These are phyloP conservation scores for Boehmeria nivea DNA, from an alignment of 306 rosid genomes.

Conservation along the genomic window DNA sequence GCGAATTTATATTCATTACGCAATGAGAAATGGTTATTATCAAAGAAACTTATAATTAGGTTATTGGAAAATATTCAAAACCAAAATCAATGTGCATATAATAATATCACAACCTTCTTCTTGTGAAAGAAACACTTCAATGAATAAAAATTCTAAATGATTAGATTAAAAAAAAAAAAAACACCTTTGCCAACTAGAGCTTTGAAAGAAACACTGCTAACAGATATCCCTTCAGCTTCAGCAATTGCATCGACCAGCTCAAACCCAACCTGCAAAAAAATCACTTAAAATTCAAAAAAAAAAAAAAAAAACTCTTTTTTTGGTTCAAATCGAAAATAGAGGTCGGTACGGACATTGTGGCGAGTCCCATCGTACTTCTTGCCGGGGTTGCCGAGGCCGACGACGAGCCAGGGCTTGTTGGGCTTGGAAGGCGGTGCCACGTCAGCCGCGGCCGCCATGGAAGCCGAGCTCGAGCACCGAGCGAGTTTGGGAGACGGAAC, in stretches of 20 bases:
- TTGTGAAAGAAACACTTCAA: too few relatives aligned
- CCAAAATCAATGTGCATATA: too few relatives aligned
- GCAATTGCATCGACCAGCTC: conserved; percentile 91
- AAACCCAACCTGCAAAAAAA: conserved; percentile 70
- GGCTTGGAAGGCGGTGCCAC: conserved; percentile 27
- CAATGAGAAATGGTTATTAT: too few relatives aligned
- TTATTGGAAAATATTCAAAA: too few relatives aligned
- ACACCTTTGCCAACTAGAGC: conserved; percentile 82
- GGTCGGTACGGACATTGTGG: conserved; percentile 49
- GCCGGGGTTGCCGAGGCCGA: conserved; percentile 89
- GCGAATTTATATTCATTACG: too few relatives aligned
- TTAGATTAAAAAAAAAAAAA: background rate
- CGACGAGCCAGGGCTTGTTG: conserved; percentile 63
- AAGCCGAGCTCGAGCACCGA: conserved; percentile 18
- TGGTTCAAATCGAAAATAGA: background rate
- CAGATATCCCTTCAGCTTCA: conserved; percentile 78
- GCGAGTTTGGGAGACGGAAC: conserved; percentile 10
- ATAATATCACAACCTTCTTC: too few relatives aligned
- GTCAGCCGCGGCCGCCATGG: conserved; percentile 11
- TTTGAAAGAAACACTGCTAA: conserved; percentile 66
- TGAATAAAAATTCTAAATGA: background rate
- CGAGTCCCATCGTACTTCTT: conserved; percentile 53
- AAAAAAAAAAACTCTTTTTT: background rate
- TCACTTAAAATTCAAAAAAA: background rate
- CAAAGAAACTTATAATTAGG: too few relatives aligned